A percentile compares a stretch with the other conserved stretches of the same genome.
Conservation (phyloP, 768 basidiomycete species). For the Tricholoma flavovirens region DNA sequence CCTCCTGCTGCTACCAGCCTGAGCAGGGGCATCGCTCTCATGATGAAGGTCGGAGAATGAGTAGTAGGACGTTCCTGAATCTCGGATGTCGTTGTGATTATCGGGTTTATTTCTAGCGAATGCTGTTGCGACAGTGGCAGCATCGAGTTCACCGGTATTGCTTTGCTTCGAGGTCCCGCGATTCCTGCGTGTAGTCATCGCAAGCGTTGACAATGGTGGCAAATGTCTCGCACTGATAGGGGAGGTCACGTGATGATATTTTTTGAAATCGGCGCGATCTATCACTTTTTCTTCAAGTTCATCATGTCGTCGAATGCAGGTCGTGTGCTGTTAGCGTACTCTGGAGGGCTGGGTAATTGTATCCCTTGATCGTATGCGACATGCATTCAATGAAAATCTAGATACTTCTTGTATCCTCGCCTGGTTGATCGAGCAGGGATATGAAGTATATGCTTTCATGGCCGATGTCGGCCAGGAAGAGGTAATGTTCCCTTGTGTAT, state of each 20-base stretch:
- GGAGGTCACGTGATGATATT: not conserved
- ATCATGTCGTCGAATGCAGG: constrained; percentile 54
- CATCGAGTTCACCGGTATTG: not conserved
- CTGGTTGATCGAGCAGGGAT: constrained; percentile 97
- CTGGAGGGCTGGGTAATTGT: constrained; percentile 88
- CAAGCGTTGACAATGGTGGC: too few species aligned
- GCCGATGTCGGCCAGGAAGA: constrained; percentile 93
- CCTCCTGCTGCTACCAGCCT: constrained; percentile 1
- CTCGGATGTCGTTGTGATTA: constrained; percentile 9
- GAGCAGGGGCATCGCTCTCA: not conserved
- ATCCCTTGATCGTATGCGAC: constrained; percentile 6
- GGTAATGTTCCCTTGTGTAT: constrained; percentile 30
- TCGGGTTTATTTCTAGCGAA: constrained; percentile 17
- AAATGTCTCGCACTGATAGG: not conserved
- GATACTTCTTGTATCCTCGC: constrained; percentile 99
- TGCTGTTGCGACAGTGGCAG: too few species aligned
- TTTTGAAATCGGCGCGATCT: not conserved
- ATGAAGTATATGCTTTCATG: constrained; percentile 97
- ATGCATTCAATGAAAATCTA: constrained; percentile 25
- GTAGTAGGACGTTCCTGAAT: not conserved
- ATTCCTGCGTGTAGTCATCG: not conserved
- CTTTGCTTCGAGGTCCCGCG: not conserved
- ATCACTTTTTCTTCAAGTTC: not conserved
- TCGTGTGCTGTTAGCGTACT: constrained; percentile 95
- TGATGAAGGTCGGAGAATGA: not conserved